phyloP scores from a whole-genome alignment of 2,329 filamentous ascomycete genomes.

The Claviceps capensis region DNA sequence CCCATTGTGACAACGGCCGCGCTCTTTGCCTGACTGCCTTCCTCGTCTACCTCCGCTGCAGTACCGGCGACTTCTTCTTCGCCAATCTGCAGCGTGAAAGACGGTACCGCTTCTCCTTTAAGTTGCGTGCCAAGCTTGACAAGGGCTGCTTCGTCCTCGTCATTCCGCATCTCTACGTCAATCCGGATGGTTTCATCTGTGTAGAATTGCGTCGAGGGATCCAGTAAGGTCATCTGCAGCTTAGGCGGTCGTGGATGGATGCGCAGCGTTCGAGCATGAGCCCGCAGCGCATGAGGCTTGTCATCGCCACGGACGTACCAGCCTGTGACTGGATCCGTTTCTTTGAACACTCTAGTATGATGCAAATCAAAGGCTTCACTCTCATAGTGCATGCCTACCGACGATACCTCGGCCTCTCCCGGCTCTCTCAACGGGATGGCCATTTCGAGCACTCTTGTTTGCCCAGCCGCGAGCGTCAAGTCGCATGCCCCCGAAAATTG shows the following conservation, averaged over 20 bases:
- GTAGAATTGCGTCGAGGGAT: conserved; percentile 61
- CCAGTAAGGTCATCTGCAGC: conserved; percentile 57
- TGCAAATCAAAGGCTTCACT: conserved; percentile 53
- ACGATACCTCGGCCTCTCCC: conserved; percentile 56
- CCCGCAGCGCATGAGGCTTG: conserved; percentile 33
- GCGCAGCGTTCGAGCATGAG: conserved; percentile 43
- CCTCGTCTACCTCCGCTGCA: conserved; percentile 18
- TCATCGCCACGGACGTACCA: conserved; percentile 36
- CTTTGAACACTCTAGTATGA: conserved; percentile 44
- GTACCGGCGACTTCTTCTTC: conserved; percentile 18
- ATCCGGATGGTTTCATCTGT: conserved; percentile 65
- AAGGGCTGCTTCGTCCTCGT: conserved; percentile 66
- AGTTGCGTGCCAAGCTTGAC: conserved; percentile 57
- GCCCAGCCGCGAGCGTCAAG: conserved; percentile 51
- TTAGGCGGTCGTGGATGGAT: conserved; percentile 86
- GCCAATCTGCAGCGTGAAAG: conserved; percentile 27
- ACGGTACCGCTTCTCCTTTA: conserved; percentile 41
- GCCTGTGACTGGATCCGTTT: conserved; percentile 25
- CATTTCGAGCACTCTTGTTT: conserved; percentile 58
- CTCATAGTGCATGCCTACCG: conserved; percentile 48
- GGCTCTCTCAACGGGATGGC: conserved; percentile 65
- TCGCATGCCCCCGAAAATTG: conserved; percentile 43
- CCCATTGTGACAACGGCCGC: conserved; percentile 30
- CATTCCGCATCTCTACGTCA: conserved; percentile 59
- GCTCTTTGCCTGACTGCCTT: conserved; percentile 22